Percentiles rank a stretch among this genome's conserved stretches.
Evolutionary conservation across 164 flowering plant genomes (phyloP).

Genomic region (Umbilicus rupestris): DNA sequence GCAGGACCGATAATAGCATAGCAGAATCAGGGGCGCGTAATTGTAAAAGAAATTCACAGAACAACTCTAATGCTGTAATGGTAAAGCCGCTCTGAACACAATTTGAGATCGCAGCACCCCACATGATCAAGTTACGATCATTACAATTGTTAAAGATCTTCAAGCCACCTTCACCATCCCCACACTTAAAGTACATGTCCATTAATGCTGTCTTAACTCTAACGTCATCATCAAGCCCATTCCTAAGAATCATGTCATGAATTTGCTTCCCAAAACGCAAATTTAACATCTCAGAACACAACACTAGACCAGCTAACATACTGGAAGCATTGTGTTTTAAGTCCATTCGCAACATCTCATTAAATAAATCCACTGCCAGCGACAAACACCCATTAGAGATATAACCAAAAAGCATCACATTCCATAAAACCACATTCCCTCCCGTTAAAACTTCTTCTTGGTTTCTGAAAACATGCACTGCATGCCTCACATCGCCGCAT

Average conservation of each 20-base stretch:
- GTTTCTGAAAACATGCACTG: conserved; percentile 20
- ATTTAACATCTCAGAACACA: conserved; percentile 25
- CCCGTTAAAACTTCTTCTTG: conserved; percentile 9
- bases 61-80: conserved; percentile 21
- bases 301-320: conserved; percentile 22
- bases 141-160: conserved; percentile 16
- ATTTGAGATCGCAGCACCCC: conserved; percentile 23
- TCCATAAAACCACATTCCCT: conserved; percentile 32
- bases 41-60: conserved; percentile 13
- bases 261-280: conserved; percentile 21
- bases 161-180: conserved; percentile 17
- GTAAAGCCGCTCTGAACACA: conserved; percentile 22
- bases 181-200: conserved; percentile 29
- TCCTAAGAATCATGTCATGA: conserved; percentile 16
- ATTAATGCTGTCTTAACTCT: conserved; percentile 23
- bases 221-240: conserved; percentile 18
- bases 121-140: conserved; percentile 21
- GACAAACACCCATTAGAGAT: conserved; percentile 20
- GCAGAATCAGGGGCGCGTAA: conserved; percentile 23
- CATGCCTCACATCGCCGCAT: conserved; percentile 22
- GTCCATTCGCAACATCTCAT: conserved; percentile 23
- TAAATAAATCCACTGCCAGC: conserved; percentile 22
- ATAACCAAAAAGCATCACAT: conserved; percentile 40
- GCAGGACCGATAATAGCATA: conserved; percentile 28
- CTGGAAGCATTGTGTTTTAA: conserved; percentile 31